These are phyloP conservation scores for Bryoglossum gracile DNA, from an alignment of 495 filamentous ascomycete genomes.

Conservation along the genomic window DNA sequence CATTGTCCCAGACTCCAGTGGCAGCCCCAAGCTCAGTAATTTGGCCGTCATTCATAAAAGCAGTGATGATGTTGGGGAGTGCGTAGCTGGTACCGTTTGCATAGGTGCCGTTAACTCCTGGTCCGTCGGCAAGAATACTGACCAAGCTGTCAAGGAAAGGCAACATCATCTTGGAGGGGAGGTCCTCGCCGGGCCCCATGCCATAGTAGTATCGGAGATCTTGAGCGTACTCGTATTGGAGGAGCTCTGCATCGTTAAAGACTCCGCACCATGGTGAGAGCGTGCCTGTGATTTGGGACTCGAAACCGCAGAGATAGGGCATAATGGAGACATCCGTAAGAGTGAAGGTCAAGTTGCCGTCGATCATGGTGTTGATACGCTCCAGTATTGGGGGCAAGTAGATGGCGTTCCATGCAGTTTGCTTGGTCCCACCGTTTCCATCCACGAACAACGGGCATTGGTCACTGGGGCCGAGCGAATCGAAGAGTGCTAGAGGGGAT, in stretches of 20 bases:
- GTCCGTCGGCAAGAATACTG: slow-evolving; percentile 38
- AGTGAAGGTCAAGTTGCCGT: slow-evolving; percentile 42
- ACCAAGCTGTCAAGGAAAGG: slow-evolving; percentile 44
- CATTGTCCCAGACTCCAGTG: slow-evolving; percentile 46
- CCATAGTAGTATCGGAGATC: slow-evolving; percentile 55
- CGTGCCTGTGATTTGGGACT: slow-evolving; percentile 49
- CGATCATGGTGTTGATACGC: slow-evolving; percentile 41
- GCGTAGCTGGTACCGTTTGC: slow-evolving; percentile 32
- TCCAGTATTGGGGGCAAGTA: slow-evolving; percentile 44
- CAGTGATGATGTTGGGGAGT: slow-evolving; percentile 41
- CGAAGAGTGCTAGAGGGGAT: slow-evolving; percentile 37
- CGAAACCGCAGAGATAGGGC: slow-evolving; percentile 55
- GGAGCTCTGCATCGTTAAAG: slow-evolving; percentile 45
- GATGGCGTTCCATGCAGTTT: slow-evolving; percentile 33
- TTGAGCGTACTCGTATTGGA: slow-evolving; percentile 50
- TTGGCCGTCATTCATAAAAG: slow-evolving; percentile 54
- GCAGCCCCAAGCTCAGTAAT: slow-evolving; percentile 47
- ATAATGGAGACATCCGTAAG: slow-evolving; percentile 44
- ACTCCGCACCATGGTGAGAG: slow-evolving; percentile 47
- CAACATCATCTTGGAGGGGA: slow-evolving; percentile 40
- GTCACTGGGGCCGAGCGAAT: slow-evolving; percentile 50
- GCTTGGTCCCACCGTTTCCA: slow-evolving; percentile 34
- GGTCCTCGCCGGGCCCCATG: slow-evolving; percentile 43
- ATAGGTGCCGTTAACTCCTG: slow-evolving; percentile 34
- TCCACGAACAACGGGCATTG: slow-evolving; percentile 44